Conservation (phyloP, 768 basidiomycete genomes). For the Suillus sp. region DNA sequence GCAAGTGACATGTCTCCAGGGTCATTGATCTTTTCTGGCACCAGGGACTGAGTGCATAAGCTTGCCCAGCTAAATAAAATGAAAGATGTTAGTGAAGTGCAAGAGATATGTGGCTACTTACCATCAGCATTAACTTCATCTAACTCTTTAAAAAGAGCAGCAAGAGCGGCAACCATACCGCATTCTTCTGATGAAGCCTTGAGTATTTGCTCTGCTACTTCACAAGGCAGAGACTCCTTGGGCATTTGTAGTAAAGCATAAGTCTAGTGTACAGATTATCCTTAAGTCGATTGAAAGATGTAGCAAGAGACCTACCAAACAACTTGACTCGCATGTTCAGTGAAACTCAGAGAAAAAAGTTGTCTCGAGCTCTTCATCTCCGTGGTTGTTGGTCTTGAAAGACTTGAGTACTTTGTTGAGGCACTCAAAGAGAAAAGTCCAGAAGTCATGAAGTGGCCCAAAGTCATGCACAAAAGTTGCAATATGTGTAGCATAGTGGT, state of each 20-base stretch:
- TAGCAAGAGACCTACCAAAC: constrained; percentile 40
- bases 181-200: constrained; percentile 14
- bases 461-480: constrained; percentile 29
- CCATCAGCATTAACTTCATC: constrained; percentile 4
- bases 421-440: constrained; percentile 40
- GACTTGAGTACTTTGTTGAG: constrained; percentile 40
- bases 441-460: constrained; percentile 40
- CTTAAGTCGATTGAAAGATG: constrained; percentile 61
- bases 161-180: constrained; percentile 1
- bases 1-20: not conserved
- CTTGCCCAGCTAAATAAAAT: not conserved
- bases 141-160: constrained; percentile 3
- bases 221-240: not conserved
- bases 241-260: not conserved
- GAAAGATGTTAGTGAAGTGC: not conserved
- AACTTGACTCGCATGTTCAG: not conserved
- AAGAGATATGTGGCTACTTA: not conserved
- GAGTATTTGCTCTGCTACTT: constrained; percentile 5
- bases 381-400: constrained; percentile 37
- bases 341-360: constrained; percentile 34
- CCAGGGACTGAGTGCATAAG: not conserved
- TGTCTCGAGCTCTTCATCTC: constrained; percentile 32
- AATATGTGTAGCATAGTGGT: constrained; percentile 39
- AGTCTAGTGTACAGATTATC: not conserved
- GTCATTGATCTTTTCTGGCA: not conserved